Conservation (phyloP, 148 eudicot genomes). For the Pharnaceum exiguum region DNA sequence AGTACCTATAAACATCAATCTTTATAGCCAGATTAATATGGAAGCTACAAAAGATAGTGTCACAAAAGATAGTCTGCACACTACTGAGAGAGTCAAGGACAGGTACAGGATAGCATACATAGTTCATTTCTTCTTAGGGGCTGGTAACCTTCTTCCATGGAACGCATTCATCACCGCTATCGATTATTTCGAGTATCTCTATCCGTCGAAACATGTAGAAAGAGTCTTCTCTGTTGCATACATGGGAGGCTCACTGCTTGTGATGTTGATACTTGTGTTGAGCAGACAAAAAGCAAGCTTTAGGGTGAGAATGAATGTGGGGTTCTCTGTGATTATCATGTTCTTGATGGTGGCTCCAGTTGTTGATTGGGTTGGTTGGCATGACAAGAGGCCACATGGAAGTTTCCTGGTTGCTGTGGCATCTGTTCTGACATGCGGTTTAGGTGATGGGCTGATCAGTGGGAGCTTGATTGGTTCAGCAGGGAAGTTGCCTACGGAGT, state of each 20-base stretch:
- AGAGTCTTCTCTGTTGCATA: conserved; percentile 73
- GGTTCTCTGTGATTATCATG: conserved; percentile 50
- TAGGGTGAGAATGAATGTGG: conserved; percentile 60
- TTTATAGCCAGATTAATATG: conserved; percentile 28
- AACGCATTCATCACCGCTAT: conserved; percentile 83
- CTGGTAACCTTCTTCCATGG: conserved; percentile 94
- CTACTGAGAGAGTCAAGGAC: conserved; percentile 35
- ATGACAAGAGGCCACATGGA: conserved; percentile 17
- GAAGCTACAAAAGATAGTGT: conserved; percentile 27
- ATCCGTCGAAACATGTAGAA: conserved; percentile 56
- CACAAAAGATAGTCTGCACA: too few species aligned
- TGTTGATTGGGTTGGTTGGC: conserved; percentile 46
- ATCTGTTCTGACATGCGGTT: conserved; percentile 59
- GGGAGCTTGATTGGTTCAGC: conserved; percentile 79
- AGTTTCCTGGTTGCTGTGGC: conserved; percentile 38
- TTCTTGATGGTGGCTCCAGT: conserved; percentile 53
- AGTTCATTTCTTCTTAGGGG: conserved; percentile 78
- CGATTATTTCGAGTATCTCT: conserved; percentile 65
- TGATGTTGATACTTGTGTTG: conserved; percentile 38
- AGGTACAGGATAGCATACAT: conserved; percentile 56
- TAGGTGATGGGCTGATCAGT: conserved; percentile 78
- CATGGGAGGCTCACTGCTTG: conserved; percentile 67
- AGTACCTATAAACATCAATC: too few species aligned
- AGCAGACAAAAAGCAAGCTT: conserved; percentile 26
- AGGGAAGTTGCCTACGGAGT: conserved; percentile 73